A percentile compares a stretch with the other conserved stretches of the same genome.
These are phyloP conservation scores for Scheffersomyces spartinae DNA, from an alignment of 805 yeast species.

Conservation along the genomic window DNA sequence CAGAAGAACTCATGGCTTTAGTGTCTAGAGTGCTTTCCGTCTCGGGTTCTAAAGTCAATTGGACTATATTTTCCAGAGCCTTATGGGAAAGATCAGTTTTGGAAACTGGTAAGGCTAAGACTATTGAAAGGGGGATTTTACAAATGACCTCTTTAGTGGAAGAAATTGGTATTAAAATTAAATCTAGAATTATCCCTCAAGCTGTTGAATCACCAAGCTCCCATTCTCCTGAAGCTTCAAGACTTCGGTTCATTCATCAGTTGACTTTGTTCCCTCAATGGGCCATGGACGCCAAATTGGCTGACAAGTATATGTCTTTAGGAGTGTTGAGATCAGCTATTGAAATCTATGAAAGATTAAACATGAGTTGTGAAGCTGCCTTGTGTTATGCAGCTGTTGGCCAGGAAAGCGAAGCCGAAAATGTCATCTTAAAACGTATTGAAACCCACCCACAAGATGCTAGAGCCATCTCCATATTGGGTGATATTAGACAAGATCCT, in stretches of 20 bases:
- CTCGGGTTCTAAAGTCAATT: conserved; percentile 39
- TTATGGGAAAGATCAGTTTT: conserved; percentile 83
- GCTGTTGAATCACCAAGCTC: too few species aligned
- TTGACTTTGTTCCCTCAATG: conserved; percentile 75
- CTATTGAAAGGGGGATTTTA: conserved; percentile 86
- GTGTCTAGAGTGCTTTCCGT: conserved; percentile 59
- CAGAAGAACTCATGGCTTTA: conserved; percentile 73
- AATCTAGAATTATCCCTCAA: conserved; percentile 40
- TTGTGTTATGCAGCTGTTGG: conserved; percentile 84
- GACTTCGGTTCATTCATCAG: conserved; percentile 62
- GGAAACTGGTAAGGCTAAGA: conserved; percentile 71
- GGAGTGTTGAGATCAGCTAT: conserved; percentile 82
- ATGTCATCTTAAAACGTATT: conserved; percentile 44
- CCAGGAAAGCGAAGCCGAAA: conserved; percentile 53
- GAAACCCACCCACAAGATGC: conserved; percentile 59
- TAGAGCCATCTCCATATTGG: conserved; percentile 71
- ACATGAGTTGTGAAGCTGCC: conserved; percentile 73
- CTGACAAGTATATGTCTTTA: conserved; percentile 75
- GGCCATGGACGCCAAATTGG: conserved; percentile 71
- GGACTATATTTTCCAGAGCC: conserved; percentile 71
- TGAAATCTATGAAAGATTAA: conserved; percentile 74
- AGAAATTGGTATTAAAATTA: conserved; percentile 64
- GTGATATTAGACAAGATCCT: conserved; percentile 76
- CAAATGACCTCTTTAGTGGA: conserved; percentile 90
- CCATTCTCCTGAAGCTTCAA: conserved; percentile 34